A percentile compares a stretch with the other conserved stretches of the same genome.
phyloP scores from a whole-genome alignment of 345 rosid genomes.

The Balakata baccata region DNA sequence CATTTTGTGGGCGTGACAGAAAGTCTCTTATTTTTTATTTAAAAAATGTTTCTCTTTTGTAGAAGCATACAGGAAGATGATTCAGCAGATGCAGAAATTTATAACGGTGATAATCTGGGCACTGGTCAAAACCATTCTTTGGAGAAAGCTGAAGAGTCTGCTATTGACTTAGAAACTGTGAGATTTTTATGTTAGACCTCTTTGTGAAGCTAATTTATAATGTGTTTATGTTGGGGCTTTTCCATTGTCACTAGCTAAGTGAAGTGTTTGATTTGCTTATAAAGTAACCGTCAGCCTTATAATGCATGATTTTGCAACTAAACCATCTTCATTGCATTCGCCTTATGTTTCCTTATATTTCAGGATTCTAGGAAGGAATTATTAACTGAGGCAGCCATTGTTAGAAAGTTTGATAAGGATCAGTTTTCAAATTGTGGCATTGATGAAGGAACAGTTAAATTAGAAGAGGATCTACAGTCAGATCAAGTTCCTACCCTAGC shows the following conservation, averaged over 20 bases:
- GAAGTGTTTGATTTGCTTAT: neutral
- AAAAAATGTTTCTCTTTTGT: too few species aligned
- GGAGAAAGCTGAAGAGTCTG: slow-evolving; percentile 46
- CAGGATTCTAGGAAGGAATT: slow-evolving; percentile 51
- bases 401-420: slow-evolving; percentile 42
- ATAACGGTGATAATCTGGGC: slow-evolving; percentile 50
- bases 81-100: slow-evolving; percentile 48
- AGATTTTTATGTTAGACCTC: slow-evolving; percentile 2
- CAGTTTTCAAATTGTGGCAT: slow-evolving; percentile 40
- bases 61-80: slow-evolving; percentile 61
- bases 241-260: neutral
- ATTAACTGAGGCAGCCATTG: slow-evolving; percentile 40
- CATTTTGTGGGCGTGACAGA: too few species aligned
- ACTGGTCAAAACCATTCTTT: slow-evolving; percentile 43
- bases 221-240: neutral
- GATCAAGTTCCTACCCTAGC: slow-evolving; percentile 85
- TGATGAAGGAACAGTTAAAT: slow-evolving; percentile 47
- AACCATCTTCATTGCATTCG: slow-evolving; percentile 4
- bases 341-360: slow-evolving; percentile 21
- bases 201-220: neutral
- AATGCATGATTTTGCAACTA: neutral
- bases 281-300: slow-evolving; percentile 9
- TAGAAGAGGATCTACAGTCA: slow-evolving; percentile 56
- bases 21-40: too few species aligned
- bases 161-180: slow-evolving; percentile 40